phyloP scores from a whole-genome alignment of 768 basidiomycete genomes.

The Inosperma sp. region DNA sequence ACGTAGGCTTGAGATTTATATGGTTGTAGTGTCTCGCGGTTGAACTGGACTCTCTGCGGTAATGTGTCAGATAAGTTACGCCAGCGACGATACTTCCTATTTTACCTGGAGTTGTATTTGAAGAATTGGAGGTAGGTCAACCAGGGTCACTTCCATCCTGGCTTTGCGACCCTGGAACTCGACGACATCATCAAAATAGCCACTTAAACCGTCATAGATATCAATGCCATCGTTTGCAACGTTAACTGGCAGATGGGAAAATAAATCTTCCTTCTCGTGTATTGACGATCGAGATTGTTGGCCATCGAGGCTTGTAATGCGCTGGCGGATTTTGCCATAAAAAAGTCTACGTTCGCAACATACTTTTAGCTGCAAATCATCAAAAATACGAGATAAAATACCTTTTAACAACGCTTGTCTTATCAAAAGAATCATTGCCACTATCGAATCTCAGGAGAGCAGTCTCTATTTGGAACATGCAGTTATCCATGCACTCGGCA shows the following conservation, averaged over 20 bases:
- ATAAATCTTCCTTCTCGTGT: constrained; percentile 86
- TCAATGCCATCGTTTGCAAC: constrained; percentile 87
- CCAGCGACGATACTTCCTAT: background rate
- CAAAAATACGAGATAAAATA: constrained; percentile 23
- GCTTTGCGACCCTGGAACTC: constrained; percentile 86
- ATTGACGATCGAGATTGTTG: constrained; percentile 48
- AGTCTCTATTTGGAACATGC: constrained; percentile 97
- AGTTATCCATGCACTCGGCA: constrained; percentile 98
- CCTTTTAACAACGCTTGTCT: constrained; percentile 81
- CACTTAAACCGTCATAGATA: constrained; percentile 88
- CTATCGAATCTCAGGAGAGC: constrained; percentile 74
- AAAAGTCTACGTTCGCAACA: constrained; percentile 57
- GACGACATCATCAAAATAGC: constrained; percentile 85
- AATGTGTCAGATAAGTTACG: constrained; percentile 9
- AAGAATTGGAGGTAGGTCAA: constrained; percentile 83
- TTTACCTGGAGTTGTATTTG: constrained; percentile 94
- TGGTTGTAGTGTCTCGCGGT: constrained; percentile 83
- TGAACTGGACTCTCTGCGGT: constrained; percentile 84
- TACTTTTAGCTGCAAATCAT: background rate
- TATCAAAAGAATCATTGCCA: constrained; percentile 47
- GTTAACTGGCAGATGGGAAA: constrained; percentile 91
- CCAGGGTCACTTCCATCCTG: constrained; percentile 79
- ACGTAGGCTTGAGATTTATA: constrained; percentile 97
- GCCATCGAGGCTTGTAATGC: constrained; percentile 36
- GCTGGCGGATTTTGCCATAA: constrained; percentile 79